Evolutionary conservation across 2,329 filamentous ascomycete species (phyloP).

Genomic region (Dothistroma septosporum): DNA sequence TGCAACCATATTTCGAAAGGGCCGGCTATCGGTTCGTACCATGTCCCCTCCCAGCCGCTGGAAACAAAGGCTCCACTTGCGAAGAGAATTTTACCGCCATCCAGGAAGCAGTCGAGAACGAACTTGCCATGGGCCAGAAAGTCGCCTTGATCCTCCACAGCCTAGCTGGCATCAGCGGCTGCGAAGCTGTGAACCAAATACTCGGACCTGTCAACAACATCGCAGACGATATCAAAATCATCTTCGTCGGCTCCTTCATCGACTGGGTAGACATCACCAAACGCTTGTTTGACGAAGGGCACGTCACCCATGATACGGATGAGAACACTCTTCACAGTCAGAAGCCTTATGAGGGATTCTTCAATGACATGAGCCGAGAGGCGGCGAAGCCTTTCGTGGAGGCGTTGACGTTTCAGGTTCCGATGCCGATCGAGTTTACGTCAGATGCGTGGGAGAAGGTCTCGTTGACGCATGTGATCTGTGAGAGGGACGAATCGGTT

Average conservation of each 20-base stretch:
- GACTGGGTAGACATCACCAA: not conserved
- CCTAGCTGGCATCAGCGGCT: conserved; percentile 8
- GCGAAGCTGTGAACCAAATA: conserved; percentile 8
- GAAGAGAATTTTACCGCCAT: conserved; percentile 5
- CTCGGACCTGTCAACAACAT: not conserved
- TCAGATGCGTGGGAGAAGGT: conserved; percentile 6
- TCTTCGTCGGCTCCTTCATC: conserved; percentile 12
- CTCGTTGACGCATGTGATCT: conserved; percentile 2
- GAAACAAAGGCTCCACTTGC: conserved; percentile 3
- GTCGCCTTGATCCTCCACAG: conserved; percentile 10
- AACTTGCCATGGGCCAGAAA: not conserved
- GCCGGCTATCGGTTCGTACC: conserved; percentile 5
- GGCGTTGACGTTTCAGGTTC: conserved; percentile 1
- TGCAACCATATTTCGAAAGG: conserved; percentile 8
- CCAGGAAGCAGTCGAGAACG: not conserved
- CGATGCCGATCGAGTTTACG: not conserved
- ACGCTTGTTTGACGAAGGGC: not conserved
- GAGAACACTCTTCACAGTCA: conserved; percentile 1
- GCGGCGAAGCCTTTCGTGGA: conserved; percentile 10
- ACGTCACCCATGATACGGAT: conserved; percentile 1
- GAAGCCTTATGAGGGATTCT: conserved; percentile 7
- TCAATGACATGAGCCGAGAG: conserved; percentile 12
- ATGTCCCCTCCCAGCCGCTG: conserved; percentile 9
- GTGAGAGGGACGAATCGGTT: conserved; percentile 5
- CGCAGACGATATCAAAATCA: conserved; percentile 1